A percentile compares a stretch with the other conserved stretches of the same genome.
Conservation (phyloP, 2,329 filamentous ascomycete species). For the Rhynchosporium secalis region DNA sequence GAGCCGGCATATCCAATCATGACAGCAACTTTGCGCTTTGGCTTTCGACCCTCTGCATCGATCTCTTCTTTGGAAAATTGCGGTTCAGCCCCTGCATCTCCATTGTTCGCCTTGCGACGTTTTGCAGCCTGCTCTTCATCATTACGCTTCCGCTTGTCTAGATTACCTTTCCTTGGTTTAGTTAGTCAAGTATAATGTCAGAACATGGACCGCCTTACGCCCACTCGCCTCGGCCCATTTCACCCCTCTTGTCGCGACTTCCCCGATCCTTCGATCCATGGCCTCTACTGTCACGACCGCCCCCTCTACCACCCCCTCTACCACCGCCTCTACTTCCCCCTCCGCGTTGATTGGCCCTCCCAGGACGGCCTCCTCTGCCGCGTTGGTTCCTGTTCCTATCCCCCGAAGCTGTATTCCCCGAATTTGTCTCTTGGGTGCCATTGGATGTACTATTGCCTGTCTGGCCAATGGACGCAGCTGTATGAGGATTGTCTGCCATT, state of each 20-base stretch:
- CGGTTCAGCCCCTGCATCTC: constrained; percentile 41
- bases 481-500: constrained; percentile 34
- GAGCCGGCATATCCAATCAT: constrained; percentile 94
- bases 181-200: constrained; percentile 45
- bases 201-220: constrained; percentile 50
- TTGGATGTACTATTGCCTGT: constrained; percentile 13
- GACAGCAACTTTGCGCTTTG: constrained; percentile 95
- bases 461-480: constrained; percentile 19
- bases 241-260: constrained; percentile 58
- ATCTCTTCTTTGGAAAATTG: constrained; percentile 77
- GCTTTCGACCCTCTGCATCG: constrained; percentile 78
- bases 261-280: constrained; percentile 30
- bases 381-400: constrained; percentile 24
- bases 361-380: constrained; percentile 23
- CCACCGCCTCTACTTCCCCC: constrained; percentile 33
- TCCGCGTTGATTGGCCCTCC: constrained; percentile 18
- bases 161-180: constrained; percentile 49
- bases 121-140: constrained; percentile 54
- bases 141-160: constrained; percentile 54
- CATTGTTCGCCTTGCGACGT: constrained; percentile 50
- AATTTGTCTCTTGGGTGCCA: constrained; percentile 18
- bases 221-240: constrained; percentile 67
- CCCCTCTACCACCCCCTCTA: constrained; percentile 24
- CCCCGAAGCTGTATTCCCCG: constrained; percentile 20
- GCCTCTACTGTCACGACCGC: constrained; percentile 28